These are phyloP conservation scores for Aspergillus bridgeri DNA, from an alignment of 495 filamentous ascomycete genomes.

Conservation along the genomic window DNA sequence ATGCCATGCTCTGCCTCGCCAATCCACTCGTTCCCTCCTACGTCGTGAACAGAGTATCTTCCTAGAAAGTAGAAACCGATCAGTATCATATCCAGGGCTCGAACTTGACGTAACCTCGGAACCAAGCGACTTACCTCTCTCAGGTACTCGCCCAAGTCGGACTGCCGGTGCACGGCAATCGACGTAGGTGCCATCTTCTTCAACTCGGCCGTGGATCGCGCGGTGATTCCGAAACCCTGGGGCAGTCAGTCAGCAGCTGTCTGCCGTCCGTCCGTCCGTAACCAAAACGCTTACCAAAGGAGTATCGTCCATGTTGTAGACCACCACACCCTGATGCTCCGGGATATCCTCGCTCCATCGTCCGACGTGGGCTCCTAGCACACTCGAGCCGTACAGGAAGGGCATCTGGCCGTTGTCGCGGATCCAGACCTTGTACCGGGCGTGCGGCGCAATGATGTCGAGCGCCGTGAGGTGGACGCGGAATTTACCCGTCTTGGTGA, in stretches of 20 bases:
- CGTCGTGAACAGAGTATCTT: conserved; percentile 47
- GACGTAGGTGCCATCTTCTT: conserved; percentile 83
- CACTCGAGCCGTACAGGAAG: conserved; percentile 84
- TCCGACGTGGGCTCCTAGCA: conserved; percentile 89
- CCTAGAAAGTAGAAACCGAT: conserved; percentile 29
- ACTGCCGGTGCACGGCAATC: conserved; percentile 78
- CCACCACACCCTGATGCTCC: conserved; percentile 41
- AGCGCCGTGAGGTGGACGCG: conserved; percentile 47
- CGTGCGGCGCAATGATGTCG: conserved; percentile 80
- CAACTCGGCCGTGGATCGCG: conserved; percentile 76
- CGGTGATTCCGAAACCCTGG: conserved; percentile 71
- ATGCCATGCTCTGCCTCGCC: conserved; percentile 13
- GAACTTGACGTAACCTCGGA: neutral
- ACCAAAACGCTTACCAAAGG: conserved; percentile 43
- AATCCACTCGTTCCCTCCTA: conserved; percentile 15
- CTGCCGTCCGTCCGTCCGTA: neutral
- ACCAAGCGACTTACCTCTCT: conserved; percentile 54
- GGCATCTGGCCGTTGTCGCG: conserved; percentile 92
- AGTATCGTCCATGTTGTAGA: conserved; percentile 43
- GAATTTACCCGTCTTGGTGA: conserved; percentile 89
- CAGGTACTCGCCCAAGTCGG: conserved; percentile 89
- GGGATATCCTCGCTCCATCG: conserved; percentile 81
- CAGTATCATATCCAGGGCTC: conserved; percentile 3
- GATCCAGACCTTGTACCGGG: conserved; percentile 92
- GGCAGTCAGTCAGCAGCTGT: conserved; percentile 1